These are phyloP conservation scores for Limnomonas spitsbergensis DNA, from an alignment of 139 green algal species.

Conservation along the genomic window DNA sequence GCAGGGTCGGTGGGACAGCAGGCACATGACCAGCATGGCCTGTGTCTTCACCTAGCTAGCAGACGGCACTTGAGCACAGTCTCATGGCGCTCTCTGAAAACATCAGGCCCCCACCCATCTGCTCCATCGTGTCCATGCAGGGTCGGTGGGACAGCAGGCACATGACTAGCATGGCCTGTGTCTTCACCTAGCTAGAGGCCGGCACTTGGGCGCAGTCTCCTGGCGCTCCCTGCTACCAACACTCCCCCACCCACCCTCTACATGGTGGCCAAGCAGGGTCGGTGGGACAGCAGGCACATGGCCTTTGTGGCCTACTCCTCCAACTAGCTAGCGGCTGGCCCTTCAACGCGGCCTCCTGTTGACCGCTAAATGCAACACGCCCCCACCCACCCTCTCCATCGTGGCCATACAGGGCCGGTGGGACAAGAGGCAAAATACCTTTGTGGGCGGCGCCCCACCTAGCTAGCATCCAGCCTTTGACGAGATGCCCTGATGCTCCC, in stretches of 20 bases:
- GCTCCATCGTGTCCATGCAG: conserved; percentile 35
- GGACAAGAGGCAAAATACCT: conserved; percentile 37
- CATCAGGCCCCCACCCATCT: conserved; percentile 18
- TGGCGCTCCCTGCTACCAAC: no score
- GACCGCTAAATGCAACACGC: no score
- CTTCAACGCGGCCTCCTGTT: no score
- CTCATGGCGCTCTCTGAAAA: no score
- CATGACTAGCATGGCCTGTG: conserved; percentile 25
- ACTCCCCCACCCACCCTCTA: conserved; percentile 23
- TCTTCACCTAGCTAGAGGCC: no score
- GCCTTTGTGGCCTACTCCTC: conserved; percentile 27
- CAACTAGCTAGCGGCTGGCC: no score
- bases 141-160: conserved; percentile 37
- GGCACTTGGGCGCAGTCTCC: no score
- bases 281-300: conserved; percentile 37
- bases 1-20: conserved; percentile 39
- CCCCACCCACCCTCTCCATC: conserved; percentile 25
- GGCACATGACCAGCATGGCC: conserved; percentile 31
- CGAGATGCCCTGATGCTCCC: no score
- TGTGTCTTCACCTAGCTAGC: conserved; percentile 8
- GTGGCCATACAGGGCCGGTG: conserved; percentile 31
- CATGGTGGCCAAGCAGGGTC: conserved; percentile 32
- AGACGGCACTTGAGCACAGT: no score
- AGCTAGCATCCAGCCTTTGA: no score
- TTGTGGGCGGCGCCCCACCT: conserved; percentile 22